These are phyloP conservation scores for Fimicolochytrium jonesii DNA, from an alignment of 192 early-diverging fungal genomes.

Conservation along the genomic window DNA sequence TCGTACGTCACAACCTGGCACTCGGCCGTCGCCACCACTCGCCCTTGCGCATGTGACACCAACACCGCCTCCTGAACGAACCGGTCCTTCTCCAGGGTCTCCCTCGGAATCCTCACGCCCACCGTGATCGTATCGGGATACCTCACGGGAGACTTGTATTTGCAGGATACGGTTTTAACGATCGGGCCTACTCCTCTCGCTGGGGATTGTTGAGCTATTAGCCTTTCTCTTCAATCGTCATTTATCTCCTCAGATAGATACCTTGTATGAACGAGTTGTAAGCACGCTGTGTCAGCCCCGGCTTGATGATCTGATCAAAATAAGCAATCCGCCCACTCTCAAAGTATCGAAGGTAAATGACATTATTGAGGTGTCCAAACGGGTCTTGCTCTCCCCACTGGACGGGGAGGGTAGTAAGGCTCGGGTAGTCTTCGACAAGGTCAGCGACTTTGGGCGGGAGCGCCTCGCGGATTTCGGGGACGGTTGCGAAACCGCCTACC, in stretches of 20 bases:
- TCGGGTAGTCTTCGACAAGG: conserved; percentile 19
- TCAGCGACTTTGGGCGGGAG: conserved; percentile 17
- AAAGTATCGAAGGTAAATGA: conserved; percentile 38
- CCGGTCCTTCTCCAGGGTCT: conserved; percentile 28
- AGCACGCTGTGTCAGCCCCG: conserved; percentile 7
- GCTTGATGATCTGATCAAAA: conserved; percentile 39
- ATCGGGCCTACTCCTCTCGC: conserved; percentile 49
- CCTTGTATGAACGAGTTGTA: conserved; percentile 33
- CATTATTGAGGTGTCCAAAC: conserved; percentile 46
- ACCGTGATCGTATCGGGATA: conserved; percentile 48
- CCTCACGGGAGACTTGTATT: conserved; percentile 37
- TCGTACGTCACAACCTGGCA: conserved; percentile 36
- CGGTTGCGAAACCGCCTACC: conserved; percentile 1
- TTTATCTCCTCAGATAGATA: no score
- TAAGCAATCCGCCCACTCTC: conserved; percentile 31
- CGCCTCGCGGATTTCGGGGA: conserved; percentile 6
- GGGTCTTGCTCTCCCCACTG: conserved; percentile 40
- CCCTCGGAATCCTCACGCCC: conserved; percentile 20
- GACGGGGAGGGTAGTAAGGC: conserved; percentile 23
- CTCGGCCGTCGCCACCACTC: conserved; percentile 38
- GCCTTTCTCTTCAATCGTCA: no score
- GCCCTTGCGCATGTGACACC: conserved; percentile 38
- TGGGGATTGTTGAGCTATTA: no score
- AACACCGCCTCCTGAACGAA: conserved; percentile 29
- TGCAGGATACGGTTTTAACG: conserved; percentile 35